Percentiles rank a stretch among this genome's conserved stretches.
Evolutionary conservation across 2,329 filamentous ascomycete genomes (phyloP).

Genomic region (Mycosphaerella sp.): DNA sequence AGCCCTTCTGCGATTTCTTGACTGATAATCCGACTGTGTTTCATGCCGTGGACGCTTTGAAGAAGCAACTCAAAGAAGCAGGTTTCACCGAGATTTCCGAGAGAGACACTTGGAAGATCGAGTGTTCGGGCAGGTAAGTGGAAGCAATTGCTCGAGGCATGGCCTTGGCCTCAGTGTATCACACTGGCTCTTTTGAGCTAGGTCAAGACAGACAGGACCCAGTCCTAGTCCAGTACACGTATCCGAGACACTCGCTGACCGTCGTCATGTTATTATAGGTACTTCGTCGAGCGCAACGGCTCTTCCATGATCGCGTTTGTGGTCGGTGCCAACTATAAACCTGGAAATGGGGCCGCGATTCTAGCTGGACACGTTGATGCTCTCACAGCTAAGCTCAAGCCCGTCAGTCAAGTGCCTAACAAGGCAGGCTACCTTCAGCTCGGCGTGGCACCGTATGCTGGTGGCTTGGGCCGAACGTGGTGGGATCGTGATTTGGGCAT

Average conservation of each 20-base stretch:
- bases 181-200: too few relatives aligned
- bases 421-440: slow-evolving; percentile 83
- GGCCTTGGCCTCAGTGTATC: too few relatives aligned
- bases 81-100: slow-evolving; percentile 77
- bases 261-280: slow-evolving; percentile 35
- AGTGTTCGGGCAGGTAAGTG: slow-evolving; percentile 63
- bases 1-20: slow-evolving; percentile 68
- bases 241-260: too few relatives aligned
- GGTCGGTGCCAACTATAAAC: slow-evolving; percentile 71
- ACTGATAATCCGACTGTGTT: slow-evolving; percentile 88
- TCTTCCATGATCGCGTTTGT: slow-evolving; percentile 80
- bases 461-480: slow-evolving; percentile 82
- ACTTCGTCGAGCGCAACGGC: slow-evolving; percentile 80
- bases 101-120: slow-evolving; percentile 74
- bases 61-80: slow-evolving; percentile 60
- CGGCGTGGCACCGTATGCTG: slow-evolving; percentile 88
- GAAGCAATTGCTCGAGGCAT: too few relatives aligned
- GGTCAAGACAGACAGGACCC: too few relatives aligned
- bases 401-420: slow-evolving; percentile 75
- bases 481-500: slow-evolving; percentile 94
- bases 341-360: slow-evolving; percentile 81
- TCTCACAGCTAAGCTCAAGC: slow-evolving; percentile 84
- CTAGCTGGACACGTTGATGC: slow-evolving; percentile 91
- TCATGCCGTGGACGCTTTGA: slow-evolving; percentile 77
- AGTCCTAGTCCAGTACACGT: too few relatives aligned